phyloP scores from a whole-genome alignment of 2,329 filamentous ascomycete genomes.

The Capronia americana region DNA sequence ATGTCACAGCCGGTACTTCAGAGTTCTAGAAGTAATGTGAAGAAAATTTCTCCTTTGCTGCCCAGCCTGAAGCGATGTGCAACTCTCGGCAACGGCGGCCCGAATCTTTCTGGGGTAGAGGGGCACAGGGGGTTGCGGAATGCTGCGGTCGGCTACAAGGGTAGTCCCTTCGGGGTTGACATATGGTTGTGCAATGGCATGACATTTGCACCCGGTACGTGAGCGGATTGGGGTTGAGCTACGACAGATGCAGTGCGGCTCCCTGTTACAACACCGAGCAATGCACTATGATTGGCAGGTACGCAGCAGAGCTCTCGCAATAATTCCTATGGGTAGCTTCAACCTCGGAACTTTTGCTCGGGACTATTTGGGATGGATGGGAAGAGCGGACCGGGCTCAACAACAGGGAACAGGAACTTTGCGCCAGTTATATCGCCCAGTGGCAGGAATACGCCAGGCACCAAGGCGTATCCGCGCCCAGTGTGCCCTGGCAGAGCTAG shows the following conservation, averaged over 20 bases:
- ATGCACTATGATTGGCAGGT: neutral
- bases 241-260: constrained; percentile 7
- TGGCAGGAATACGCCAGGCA: neutral
- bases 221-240: neutral
- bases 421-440: neutral
- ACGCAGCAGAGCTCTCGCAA: neutral
- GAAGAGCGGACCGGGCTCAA: neutral
- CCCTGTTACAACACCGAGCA: neutral
- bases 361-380: neutral
- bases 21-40: neutral
- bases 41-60: constrained; percentile 6
- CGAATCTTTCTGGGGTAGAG: constrained; percentile 2
- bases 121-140: neutral
- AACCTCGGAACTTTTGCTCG: neutral
- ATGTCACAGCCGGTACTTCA: constrained; percentile 2
- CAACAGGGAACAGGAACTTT: neutral
- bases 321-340: neutral
- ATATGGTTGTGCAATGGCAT: neutral
- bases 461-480: neutral
- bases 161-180: neutral
- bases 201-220: neutral
- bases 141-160: neutral
- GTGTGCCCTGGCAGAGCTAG: neutral
- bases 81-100: neutral
- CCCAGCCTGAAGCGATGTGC: neutral